A percentile compares a stretch with the other conserved stretches of the same genome.
phyloP scores from a whole-genome alignment of 179 eudicot genomes.

The Gypsophila paniculata region DNA sequence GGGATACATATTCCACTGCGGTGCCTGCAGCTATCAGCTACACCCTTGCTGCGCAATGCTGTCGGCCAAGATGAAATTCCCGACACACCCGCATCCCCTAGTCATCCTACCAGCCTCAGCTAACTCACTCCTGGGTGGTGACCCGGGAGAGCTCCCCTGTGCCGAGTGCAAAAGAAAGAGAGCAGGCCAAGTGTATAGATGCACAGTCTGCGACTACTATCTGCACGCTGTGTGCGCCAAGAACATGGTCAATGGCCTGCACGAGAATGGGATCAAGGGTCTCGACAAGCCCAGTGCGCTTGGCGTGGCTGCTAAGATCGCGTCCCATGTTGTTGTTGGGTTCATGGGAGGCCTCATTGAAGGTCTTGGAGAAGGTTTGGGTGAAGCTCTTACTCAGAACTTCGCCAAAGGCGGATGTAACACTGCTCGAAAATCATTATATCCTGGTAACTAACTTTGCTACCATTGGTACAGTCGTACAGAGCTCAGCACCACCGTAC shows the following conservation, averaged over 20 bases:
- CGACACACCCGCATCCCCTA: constrained; percentile 59
- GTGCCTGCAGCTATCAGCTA: constrained; percentile 69
- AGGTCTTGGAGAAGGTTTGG: constrained; percentile 86
- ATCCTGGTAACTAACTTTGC: constrained; percentile 10
- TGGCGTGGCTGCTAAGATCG: constrained; percentile 56
- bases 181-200: constrained; percentile 56
- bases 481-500: too few species aligned
- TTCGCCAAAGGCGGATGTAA: constrained; percentile 40
- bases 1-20: constrained; percentile 68
- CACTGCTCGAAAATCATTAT: constrained; percentile 12
- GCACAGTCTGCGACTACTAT: constrained; percentile 62
- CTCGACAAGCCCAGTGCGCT: constrained; percentile 46
- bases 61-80: constrained; percentile 48
- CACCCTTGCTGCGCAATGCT: constrained; percentile 90
- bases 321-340: constrained; percentile 62
- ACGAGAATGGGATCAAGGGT: constrained; percentile 44
- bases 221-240: constrained; percentile 88
- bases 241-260: constrained; percentile 66
- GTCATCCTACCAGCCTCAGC: constrained; percentile 46
- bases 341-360: constrained; percentile 71
- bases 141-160: constrained; percentile 32
- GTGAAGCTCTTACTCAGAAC: constrained; percentile 59
- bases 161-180: constrained; percentile 61
- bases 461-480: too few species aligned
- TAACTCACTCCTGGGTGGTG: constrained; percentile 11